These are phyloP conservation scores for Candida ficus DNA, from an alignment of 805 yeast species.

Conservation along the genomic window DNA sequence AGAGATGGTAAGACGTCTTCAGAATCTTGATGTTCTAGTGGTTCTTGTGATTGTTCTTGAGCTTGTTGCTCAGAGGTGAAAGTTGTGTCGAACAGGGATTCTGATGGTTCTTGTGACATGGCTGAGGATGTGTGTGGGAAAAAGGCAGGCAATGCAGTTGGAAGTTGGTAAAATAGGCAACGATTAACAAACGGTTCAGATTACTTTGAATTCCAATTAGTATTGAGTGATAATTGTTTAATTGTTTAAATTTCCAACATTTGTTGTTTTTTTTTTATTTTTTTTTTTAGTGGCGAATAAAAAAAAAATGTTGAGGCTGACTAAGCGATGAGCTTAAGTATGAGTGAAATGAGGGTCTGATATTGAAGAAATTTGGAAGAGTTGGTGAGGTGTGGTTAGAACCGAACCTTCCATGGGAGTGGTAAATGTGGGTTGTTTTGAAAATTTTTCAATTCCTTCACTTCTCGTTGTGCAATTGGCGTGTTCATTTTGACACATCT, in stretches of 20 bases:
- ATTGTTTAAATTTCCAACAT: too few species aligned
- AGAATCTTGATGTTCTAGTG: background rate
- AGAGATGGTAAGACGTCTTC: conserved; percentile 18
- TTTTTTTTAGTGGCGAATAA: conserved; percentile 4
- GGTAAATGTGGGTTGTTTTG: too few species aligned
- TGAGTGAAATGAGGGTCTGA: too few species aligned
- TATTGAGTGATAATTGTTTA: too few species aligned
- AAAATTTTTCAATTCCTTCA: too few species aligned
- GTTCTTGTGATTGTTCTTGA: background rate
- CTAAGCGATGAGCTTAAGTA: conserved; percentile 4
- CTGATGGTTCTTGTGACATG: conserved; percentile 21
- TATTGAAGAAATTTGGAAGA: background rate
- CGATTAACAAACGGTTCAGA: too few species aligned
- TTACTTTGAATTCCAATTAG: too few species aligned
- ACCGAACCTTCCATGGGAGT: too few species aligned
- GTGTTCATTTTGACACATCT: background rate
- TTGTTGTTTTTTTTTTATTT: background rate
- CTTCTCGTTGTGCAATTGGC: background rate
- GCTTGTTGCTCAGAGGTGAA: conserved; percentile 16
- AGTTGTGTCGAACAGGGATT: conserved; percentile 22
- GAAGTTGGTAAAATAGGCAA: background rate
- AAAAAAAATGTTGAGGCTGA: background rate
- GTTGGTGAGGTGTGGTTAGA: too few species aligned
- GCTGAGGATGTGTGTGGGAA: background rate
- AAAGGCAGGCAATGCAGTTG: too few species aligned